phyloP scores from a whole-genome alignment of 2,329 filamentous ascomycete genomes.

The Fusarium dimerum region DNA sequence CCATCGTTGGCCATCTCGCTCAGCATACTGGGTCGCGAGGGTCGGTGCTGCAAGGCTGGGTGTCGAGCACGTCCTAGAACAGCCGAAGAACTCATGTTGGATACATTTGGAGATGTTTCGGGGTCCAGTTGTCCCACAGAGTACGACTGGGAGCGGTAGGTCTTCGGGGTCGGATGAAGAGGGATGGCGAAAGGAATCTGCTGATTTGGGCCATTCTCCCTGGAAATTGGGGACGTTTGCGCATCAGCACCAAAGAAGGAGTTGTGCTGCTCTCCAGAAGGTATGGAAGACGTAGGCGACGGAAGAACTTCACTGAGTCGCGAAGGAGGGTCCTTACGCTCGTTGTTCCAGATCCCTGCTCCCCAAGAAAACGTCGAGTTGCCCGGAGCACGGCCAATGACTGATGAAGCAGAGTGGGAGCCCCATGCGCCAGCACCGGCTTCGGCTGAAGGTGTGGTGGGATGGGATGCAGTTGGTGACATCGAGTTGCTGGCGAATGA shows the following conservation, averaged over 20 bases:
- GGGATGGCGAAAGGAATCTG: conserved; percentile 87
- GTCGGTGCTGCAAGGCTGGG: conserved; percentile 75
- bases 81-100: conserved; percentile 47
- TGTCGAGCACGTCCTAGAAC: conserved; percentile 58
- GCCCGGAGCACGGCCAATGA: conserved; percentile 50
- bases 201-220: conserved; percentile 55
- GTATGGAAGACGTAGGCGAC: conserved; percentile 68
- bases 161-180: conserved; percentile 86
- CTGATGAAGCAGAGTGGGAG: conserved; percentile 50
- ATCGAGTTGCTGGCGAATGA: conserved; percentile 77
- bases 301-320: conserved; percentile 73
- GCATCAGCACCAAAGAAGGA: conserved; percentile 54
- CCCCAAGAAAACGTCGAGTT: conserved; percentile 67
- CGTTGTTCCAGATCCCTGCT: conserved; percentile 80
- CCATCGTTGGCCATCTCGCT: conserved; percentile 70
- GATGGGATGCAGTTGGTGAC: conserved; percentile 78
- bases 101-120: conserved; percentile 48
- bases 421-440: conserved; percentile 54
- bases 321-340: conserved; percentile 76
- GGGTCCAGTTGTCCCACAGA: conserved; percentile 88
- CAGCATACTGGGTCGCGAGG: conserved; percentile 75
- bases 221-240: conserved; percentile 53
- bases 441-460: conserved; percentile 75
- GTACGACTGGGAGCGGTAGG: conserved; percentile 93
- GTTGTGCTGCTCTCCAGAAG: conserved; percentile 42